Percentiles rank a stretch among this genome's conserved stretches.
Conservation (phyloP, 1,284 basidiomycete genomes). For the Fomitopsis schrenkii region DNA sequence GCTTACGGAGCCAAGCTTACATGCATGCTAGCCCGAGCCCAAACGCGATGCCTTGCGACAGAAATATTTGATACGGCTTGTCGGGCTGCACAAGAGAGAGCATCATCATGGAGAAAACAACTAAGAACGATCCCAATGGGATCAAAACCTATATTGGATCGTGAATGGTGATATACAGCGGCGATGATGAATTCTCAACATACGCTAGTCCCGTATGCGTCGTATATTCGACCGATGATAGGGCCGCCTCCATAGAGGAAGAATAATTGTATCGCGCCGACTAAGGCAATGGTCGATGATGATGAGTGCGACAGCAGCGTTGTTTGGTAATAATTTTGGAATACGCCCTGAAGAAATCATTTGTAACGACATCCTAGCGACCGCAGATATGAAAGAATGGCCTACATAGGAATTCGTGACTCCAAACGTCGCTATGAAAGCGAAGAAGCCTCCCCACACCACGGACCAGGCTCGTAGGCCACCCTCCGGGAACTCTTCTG, state of each 20-base stretch:
- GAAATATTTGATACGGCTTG: conserved; percentile 33
- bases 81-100: conserved; percentile 29
- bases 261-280: conserved; percentile 40
- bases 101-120: conserved; percentile 32
- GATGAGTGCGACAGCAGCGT: conserved; percentile 31
- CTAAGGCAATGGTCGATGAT: conserved; percentile 37
- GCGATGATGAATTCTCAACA: not conserved
- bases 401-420: conserved; percentile 31
- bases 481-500: conserved; percentile 22
- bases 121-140: conserved; percentile 27
- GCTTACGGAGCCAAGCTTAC: conserved; percentile 15
- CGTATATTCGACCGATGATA: conserved; percentile 31
- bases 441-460: conserved; percentile 26
- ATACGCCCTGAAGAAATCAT: conserved; percentile 27
- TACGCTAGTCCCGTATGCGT: conserved; percentile 28
- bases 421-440: conserved; percentile 31
- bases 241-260: conserved; percentile 32
- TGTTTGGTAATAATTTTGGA: conserved; percentile 37
- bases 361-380: not conserved
- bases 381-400: not conserved
- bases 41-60: conserved; percentile 31
- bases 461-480: conserved; percentile 29
- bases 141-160: conserved; percentile 20
- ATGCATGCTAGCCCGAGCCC: conserved; percentile 30
- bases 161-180: not conserved